A percentile compares a stretch with the other conserved stretches of the same genome.
Conservation (phyloP, 805 yeast genomes). For the Lipomyces spencermartinsiae region DNA sequence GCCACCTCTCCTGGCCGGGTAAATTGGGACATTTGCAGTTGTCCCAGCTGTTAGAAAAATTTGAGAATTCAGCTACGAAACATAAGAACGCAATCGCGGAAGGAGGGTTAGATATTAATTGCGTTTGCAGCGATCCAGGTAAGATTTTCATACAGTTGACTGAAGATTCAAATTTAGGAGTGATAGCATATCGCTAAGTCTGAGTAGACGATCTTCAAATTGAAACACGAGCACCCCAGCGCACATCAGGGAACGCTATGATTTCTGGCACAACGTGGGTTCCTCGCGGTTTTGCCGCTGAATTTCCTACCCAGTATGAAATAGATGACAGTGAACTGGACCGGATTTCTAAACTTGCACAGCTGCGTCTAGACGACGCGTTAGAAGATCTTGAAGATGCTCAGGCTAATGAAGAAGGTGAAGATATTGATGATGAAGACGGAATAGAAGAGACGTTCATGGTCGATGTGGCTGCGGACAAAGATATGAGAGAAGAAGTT, state of each 20-base stretch:
- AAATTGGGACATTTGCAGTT: conserved; percentile 26
- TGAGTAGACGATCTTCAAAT: neutral
- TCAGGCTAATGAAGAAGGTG: conserved; percentile 27
- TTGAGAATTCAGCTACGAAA: neutral
- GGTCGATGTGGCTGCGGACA: conserved; percentile 32
- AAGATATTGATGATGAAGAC: conserved; percentile 20
- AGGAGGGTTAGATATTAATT: neutral
- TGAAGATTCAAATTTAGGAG: neutral
- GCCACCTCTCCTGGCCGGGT: conserved; percentile 26
- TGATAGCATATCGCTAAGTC: neutral
- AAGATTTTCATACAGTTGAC: neutral
- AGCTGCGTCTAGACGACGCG: conserved; percentile 80
- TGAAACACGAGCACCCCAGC: neutral
- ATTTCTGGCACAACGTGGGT: conserved; percentile 95
- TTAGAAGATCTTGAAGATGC: conserved; percentile 65
- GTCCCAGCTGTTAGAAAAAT: neutral
- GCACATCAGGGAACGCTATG: conserved; percentile 53
- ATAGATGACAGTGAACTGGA: conserved; percentile 91
- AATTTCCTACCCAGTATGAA: conserved; percentile 87
- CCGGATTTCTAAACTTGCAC: conserved; percentile 84
- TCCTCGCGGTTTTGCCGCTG: conserved; percentile 93
- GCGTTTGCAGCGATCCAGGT: neutral
- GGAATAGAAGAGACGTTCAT: conserved; percentile 30
- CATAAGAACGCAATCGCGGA: neutral
- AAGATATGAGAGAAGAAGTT: conserved; percentile 32